Base-by-base conservation (phyloP, 164 flowering plant genomes). In the Echeveria elegans region DNA sequence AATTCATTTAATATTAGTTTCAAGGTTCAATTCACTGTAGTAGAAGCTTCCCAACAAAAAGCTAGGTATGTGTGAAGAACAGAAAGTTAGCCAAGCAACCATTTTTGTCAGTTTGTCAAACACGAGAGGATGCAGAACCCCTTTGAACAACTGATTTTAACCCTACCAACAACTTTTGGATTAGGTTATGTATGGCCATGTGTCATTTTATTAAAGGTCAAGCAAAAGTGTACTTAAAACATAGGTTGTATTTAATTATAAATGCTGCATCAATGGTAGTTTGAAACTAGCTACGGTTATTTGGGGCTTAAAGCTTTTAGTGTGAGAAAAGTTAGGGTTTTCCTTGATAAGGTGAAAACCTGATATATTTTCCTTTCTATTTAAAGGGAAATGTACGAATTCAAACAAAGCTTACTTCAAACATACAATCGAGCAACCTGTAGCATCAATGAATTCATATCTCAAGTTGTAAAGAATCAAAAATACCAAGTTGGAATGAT, bases 51-150 rank as follows among this genome's bases (percentile, higher is more conserved):
- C 60, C 10, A 50, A 53, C 23, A 24, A 53, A 26, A 21, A 52
- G 58, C 12, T 16, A 48, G 15, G 12, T 36, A 6, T 10, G 9
- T 36, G 9, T 21, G 58, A 53, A 53, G 60, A 53, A 53, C 18
- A 26, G 16, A 53, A 53, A 26, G 60, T 53, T 53, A 53, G 60
- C 31, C 60, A 24, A 53, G 60, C 31, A 53, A 53, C 60, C 60
- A 53, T 53, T 53, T 52, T 53, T 53, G 60, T 53, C 60, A 53
- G 5, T 26, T 53, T 53, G 60, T 53, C 60, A 53, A 53, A 53
- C 31, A 53, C 26, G 31, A 23, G 29, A 53, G 60, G 31, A 50
- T 50, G 60, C 60, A 53, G 60, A 53, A 24, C 60, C 4, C 60
- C 60, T 53, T 53, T 53, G 60, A 53, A 53, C 60, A 53, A 53